Base-by-base conservation (phyloP, 305 asterid genomes). In the Vinca major region DNA sequence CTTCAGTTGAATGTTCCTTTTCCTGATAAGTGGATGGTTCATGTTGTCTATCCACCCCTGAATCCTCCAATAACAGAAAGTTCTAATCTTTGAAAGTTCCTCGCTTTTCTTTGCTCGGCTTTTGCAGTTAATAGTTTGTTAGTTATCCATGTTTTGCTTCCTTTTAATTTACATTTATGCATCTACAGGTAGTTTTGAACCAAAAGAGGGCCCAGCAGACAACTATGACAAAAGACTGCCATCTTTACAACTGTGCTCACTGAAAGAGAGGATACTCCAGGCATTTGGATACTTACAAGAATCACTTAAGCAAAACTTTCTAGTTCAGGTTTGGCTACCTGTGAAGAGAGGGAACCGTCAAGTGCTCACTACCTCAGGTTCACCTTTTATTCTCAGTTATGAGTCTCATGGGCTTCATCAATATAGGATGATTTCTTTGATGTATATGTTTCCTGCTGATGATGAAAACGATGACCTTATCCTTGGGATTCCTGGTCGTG, bases 321-420 rank as follows among this genome's bases (percentile, higher is more conserved):
- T 70, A 58, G 58, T 60, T 21, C 73, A 70, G 39, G 26, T 70
- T 70, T 70, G 73, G 73, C 7, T 57, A 62, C 73, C 61, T 49
- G 52, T 60, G 41, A 70, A 61, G 48, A 48, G 0, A 1, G 60
- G 48, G 9, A 51, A 62, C 33, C 69, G 0, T 4, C 20, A n/a
- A 40, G 39, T 62, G 7, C 70, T 71, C 9, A 40, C 75, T 41
- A 51, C 75, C 45, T 63, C 37, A 37, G 70, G 45, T 36, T 54
- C 16, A 26, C 70, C 75, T 11, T 71, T 71, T 63, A 36, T 41
- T 52, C 4, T 52, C 10, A 52, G 51, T 64, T 1, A 19, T 5
- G 33, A 44, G 19, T 36, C 47, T 62, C 1, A 9, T 63, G 44
- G 44, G 52, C 69, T 63, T 41, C 41, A 21, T 9, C 75, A 63